These are phyloP conservation scores for Yamadazyma philogaea DNA, from an alignment of 805 yeast species.

Conservation along the genomic window DNA sequence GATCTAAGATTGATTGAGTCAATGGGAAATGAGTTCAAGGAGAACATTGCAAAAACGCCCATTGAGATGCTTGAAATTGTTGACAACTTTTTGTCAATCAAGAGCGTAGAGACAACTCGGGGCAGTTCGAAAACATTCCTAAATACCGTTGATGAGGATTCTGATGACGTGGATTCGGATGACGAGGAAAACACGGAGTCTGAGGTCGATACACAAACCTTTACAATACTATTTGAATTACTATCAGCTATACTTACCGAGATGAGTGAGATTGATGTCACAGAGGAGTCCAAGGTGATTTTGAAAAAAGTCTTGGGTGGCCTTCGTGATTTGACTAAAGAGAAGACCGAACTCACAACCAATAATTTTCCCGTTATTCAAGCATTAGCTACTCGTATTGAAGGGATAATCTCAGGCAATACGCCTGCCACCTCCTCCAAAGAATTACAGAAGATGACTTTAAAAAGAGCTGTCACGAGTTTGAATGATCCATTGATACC, in stretches of 20 bases:
- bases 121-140: constrained; percentile 23
- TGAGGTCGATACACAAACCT: constrained; percentile 14
- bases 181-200: constrained; percentile 26
- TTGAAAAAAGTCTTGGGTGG: constrained; percentile 18
- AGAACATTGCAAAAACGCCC: constrained; percentile 54
- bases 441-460: constrained; percentile 35
- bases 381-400: constrained; percentile 31
- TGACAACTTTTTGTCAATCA: constrained; percentile 20
- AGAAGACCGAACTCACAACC: constrained; percentile 8
- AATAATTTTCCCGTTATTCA: constrained; percentile 16
- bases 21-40: constrained; percentile 56
- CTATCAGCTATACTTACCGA: constrained; percentile 37
- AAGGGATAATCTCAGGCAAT: constrained; percentile 26
- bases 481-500: constrained; percentile 80
- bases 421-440: constrained; percentile 16
- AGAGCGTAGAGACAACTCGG: background rate
- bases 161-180: constrained; percentile 22
- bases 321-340: constrained; percentile 23
- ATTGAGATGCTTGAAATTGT: constrained; percentile 49
- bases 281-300: constrained; percentile 24
- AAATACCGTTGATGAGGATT: constrained; percentile 16
- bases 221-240: constrained; percentile 33
- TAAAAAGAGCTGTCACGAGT: constrained; percentile 61
- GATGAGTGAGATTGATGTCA: constrained; percentile 21
- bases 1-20: constrained; percentile 65